Conservation (phyloP, 495 filamentous ascomycete species). For the Penicillium odoratum region DNA sequence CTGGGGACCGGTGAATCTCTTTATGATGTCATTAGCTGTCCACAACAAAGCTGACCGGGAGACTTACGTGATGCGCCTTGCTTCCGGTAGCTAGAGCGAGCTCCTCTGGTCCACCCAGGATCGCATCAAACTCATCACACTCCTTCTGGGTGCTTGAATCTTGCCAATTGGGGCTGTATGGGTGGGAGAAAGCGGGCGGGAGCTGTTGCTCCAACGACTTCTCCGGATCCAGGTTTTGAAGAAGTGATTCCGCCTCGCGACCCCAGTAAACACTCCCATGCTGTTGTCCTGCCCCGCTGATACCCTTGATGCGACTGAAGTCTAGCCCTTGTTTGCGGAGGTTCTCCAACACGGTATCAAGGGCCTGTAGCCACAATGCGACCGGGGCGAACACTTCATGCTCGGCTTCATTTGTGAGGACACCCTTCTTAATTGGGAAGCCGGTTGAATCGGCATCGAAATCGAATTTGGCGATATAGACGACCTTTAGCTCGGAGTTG, state of each 20-base stretch:
- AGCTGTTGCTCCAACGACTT: conserved; percentile 69
- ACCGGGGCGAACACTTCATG: conserved; percentile 90
- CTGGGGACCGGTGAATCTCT: conserved; percentile 98
- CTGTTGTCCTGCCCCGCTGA: conserved; percentile 93
- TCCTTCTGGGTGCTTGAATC: conserved; percentile 90
- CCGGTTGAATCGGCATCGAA: conserved; percentile 70
- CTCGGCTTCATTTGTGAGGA: conserved; percentile 74
- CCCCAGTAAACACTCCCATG: conserved; percentile 96
- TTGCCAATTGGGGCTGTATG: conserved; percentile 95
- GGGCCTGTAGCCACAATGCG: conserved; percentile 89
- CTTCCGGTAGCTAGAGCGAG: conserved; percentile 83
- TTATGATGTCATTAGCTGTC: background rate
- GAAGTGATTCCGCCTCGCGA: conserved; percentile 61
- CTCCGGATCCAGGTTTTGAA: conserved; percentile 59
- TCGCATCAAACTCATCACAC: conserved; percentile 81
- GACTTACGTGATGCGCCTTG: conserved; percentile 85
- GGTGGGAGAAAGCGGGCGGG: conserved; percentile 75
- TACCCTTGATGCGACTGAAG: conserved; percentile 71
- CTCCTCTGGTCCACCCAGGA: conserved; percentile 61
- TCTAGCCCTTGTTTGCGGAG: conserved; percentile 73
- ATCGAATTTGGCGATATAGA: conserved; percentile 57
- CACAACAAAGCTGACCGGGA: background rate
- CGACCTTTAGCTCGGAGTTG: conserved; percentile 60
- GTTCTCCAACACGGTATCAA: conserved; percentile 77
- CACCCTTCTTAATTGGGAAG: conserved; percentile 82